Base-by-base conservation (phyloP, 176 grass and related monocot genomes). In the Juncus effusus region DNA sequence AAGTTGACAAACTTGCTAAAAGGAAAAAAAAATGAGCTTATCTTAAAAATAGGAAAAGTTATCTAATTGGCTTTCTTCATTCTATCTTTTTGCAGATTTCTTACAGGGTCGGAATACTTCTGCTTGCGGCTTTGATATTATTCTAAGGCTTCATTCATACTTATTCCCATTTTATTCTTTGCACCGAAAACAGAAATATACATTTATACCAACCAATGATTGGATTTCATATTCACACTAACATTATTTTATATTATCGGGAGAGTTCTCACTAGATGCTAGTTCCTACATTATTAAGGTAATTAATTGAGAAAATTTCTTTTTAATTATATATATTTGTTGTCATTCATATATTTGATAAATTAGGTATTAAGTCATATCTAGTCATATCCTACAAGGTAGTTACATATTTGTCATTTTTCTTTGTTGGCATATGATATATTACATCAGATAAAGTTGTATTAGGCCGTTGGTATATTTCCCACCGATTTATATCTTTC, bases 61-160 rank as follows among this genome's bases (percentile, higher is more conserved):
- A 13, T 53, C 73, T 80, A 3, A 16, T 52, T 35, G 7, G 70
- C 42, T 9, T 12, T 65, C 54, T 61, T 58, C 49, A n/a, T 3
- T 63, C 38, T 44, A 14, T 4, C 7, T 61, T 16, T 74, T 83
- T 79, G 72, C 79, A 87, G 87, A 81, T 78, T 65, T 82, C 77
- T 72, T 83, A 74, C 71, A 4, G 3, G 76, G 13, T 40, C 62
- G 77, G 80, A 74, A 84, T 83, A 53, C 77, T 83, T 83, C 66
- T 65, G 68, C 80, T 86, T 49, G 73, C 83, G 83, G 80, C 77
- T 40, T 67, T 76, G 65, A 86, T 90, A 80, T 78, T 75, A 67
- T 66, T 79, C 71, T 67, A 65, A 80, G 68, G 58, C 80, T 83
- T 90, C 87, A 63, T 65, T 37, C 63, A 67, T 79, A 78, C 77